Evolutionary conservation across 768 basidiomycete species (phyloP), one percentile per base, ranked within the genome.

Genomic region (Termitomyces sp.): DNA sequence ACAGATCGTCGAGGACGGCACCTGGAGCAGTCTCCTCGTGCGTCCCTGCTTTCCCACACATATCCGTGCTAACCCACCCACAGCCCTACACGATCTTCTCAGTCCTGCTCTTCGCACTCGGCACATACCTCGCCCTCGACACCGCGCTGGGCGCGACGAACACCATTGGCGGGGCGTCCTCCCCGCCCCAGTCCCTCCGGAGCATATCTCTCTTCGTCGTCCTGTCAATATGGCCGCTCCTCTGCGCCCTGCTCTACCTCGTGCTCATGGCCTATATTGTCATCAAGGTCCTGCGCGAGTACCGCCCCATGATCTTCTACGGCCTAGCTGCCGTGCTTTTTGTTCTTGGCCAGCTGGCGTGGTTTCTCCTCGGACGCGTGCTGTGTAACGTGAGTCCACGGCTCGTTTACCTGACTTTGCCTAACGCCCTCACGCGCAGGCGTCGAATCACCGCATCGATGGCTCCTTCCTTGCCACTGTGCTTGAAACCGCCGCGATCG

Each of bases 1-100:
- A n/a, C 96, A 98, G 72, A 68, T 94, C 50, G 90, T 98, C 55
- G 96, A 98, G 69, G 96, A 92, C 66, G 96, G 94, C 6, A 91
- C 91, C 0, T 73, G 86, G 34, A 82, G 82, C 63, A 82, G 86
- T 58, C 60, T 90, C 49, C 73, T 88, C 54, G 88, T 90, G 54
- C 63, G 81, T 39, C 6, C 37, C 7, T 5, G 4, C 1, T 7
- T 4, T 1, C 5, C 15, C 5, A 37, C 34, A 0, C 36, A n/a
- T 18, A 3, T 4, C 5, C 1, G 15, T 7, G 18, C 56, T 26
- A 37, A n/a, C 29, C n/a, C 42, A 42, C 34, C 12, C 33, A 41
- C 61, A 91, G 89, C 91, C 92, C 2, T 82, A 87, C 62, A 75
- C 72, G 58, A 73, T 85, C 52, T 68, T 92, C 62, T 62, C 78